Evolutionary conservation across 257 asterid species (phyloP).

Genomic region (Jaltomata sinuosa): DNA sequence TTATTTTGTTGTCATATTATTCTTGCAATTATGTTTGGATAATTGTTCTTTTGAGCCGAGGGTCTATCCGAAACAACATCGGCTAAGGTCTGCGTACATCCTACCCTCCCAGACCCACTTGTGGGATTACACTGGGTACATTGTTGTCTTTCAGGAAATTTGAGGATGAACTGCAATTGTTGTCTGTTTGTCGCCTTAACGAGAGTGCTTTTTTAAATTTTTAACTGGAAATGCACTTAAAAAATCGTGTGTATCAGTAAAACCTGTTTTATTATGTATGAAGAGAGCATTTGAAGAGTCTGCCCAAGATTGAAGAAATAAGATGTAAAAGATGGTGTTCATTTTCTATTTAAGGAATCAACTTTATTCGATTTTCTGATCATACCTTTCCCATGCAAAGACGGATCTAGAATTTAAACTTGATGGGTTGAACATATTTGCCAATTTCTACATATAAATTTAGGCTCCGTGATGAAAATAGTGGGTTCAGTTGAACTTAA

Average conservation of each 20-base stretch:
- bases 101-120: too few relatives aligned
- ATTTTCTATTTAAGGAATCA: background rate
- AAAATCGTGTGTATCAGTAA: background rate
- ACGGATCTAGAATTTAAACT: background rate
- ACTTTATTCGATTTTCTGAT: background rate
- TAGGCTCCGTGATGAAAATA: background rate
- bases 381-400: background rate
- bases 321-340: background rate
- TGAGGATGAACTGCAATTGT: background rate
- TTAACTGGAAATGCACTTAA: background rate
- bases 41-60: too few relatives aligned
- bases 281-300: background rate
- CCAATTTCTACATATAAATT: background rate
- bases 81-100: too few relatives aligned
- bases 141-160: background rate
- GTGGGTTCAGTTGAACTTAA: background rate
- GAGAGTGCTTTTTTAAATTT: background rate
- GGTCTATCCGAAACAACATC: too few relatives aligned
- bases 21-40: too few relatives aligned
- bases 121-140: too few relatives aligned
- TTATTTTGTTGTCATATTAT: too few relatives aligned
- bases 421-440: background rate
- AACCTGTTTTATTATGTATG: background rate
- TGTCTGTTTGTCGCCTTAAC: background rate
- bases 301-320: background rate